Base-by-base conservation (phyloP, 352 stramenopile species). In the Phytophthora brassicae region DNA sequence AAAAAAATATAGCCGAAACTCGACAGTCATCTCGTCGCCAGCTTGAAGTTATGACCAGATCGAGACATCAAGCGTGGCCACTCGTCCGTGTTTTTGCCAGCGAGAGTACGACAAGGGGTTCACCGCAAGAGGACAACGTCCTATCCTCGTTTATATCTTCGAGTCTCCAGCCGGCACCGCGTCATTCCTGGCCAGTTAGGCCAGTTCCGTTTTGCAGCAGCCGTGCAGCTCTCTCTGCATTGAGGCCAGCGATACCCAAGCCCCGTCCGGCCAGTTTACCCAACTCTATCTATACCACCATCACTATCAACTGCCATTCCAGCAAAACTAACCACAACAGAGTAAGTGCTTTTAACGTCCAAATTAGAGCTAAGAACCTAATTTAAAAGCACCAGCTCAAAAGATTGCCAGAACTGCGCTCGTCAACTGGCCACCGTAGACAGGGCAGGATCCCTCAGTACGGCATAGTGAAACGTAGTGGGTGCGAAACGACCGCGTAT, bases 401-500 rank as follows among this genome's bases (percentile, higher is more conserved):
- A 4, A 31, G 4, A 8, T 31, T 31, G 26, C 26, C 4, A 31
- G 8, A 31, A n/a, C n/a, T n/a, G n/a, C n/a, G n/a, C n/a, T n/a
- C 33, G 17, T 26, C 55, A 63, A 63, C 55, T 63, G 56, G 36
- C 38, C 41, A 55, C 36, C 17, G 26, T 59, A 68, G 64, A 72
- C 64, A 67, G 58, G 64, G 39, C 39, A 14, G 4, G 6, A 39
- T 39, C 33, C 33, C 33, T 16, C 63, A 52, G 12, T 11, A 16
- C n/a, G n/a, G 36, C 23, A 57, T 66, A 58, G 23, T 70, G 44
- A 66, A 66, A 59, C 36, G 43, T 38, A 66, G 63, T 66, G 35
- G 23, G n/a, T 22, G n/a, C 39, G 39, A 45, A 45, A 45, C 39
- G 39, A 1, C n/a, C 36, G 36, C 6, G n/a, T 17, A 43, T 23